A percentile compares a stretch with the other conserved stretches of the same genome.
Evolutionary conservation across 257 asterid genomes (phyloP).

Genomic region (Solanum lignicaule): DNA sequence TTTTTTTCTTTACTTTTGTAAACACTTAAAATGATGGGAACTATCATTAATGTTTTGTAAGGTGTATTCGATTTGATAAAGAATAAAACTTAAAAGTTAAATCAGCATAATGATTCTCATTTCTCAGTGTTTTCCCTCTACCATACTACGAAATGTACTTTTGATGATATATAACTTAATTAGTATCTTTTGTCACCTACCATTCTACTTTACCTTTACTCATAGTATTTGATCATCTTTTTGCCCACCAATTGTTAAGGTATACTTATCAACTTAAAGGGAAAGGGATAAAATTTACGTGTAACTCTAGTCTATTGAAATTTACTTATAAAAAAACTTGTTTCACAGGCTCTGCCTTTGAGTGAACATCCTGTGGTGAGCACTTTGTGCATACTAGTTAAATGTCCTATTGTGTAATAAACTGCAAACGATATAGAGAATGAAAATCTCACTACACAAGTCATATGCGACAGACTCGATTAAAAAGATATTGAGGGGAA

Average conservation of each 20-base stretch:
- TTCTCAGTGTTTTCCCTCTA: not conserved
- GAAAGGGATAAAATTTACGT: not conserved
- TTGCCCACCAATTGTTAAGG: not conserved
- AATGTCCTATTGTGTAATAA: rapidly evolving
- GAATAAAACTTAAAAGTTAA: slow-evolving; percentile 9
- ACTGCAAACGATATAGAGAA: too few species aligned
- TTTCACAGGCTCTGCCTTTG: too few species aligned
- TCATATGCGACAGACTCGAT: too few species aligned
- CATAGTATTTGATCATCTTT: not conserved
- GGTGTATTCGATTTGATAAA: not conserved
- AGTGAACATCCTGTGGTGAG: too few species aligned
- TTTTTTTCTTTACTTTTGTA: slow-evolving; percentile 13
- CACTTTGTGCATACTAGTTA: not conserved
- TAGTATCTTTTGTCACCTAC: not conserved
- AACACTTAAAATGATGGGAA: slow-evolving; percentile 7
- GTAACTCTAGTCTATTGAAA: not conserved
- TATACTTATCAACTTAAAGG: not conserved
- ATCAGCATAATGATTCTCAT: slow-evolving; percentile 1
- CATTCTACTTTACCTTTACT: not conserved
- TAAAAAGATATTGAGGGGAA: too few species aligned
- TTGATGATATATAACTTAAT: not conserved
- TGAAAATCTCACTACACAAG: too few species aligned
- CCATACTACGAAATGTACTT: not conserved
- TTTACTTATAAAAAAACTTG: not conserved
- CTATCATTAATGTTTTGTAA: slow-evolving; percentile 14